Percentiles rank a stretch among this genome's conserved stretches.
These are phyloP conservation scores for Rheum nobile DNA, from an alignment of 148 eudicot genomes.

Conservation along the genomic window DNA sequence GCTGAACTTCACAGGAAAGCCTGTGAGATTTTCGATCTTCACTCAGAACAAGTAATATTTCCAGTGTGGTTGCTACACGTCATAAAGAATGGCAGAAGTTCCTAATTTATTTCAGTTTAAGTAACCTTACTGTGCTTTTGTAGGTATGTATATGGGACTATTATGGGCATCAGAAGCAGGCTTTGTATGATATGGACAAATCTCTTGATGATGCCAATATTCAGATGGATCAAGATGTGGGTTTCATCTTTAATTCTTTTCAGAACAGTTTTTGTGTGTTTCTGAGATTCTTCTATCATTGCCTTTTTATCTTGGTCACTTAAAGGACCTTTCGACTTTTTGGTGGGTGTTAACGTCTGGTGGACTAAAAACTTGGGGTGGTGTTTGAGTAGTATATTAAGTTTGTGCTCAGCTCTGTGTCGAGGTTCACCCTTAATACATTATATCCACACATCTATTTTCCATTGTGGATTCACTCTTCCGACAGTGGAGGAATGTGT, in stretches of 20 bases:
- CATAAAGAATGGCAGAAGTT: not conserved
- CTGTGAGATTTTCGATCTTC: constrained; percentile 73
- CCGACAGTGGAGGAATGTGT: too few species aligned
- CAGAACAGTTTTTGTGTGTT: not conserved
- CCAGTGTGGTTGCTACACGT: not conserved
- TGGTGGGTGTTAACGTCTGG: not conserved
- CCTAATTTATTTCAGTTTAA: not conserved
- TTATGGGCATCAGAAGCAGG: constrained; percentile 65
- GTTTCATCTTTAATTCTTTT: constrained; percentile 13
- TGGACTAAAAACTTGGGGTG: not conserved
- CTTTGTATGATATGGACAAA: constrained; percentile 76
- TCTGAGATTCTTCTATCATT: not conserved
- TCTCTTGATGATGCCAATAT: constrained; percentile 92
- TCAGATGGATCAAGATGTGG: constrained; percentile 95
- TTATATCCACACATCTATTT: not conserved
- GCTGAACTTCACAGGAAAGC: constrained; percentile 81
- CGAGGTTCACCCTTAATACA: too few species aligned
- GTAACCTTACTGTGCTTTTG: constrained; percentile 7
- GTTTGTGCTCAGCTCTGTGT: not conserved
- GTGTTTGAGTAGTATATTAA: not conserved
- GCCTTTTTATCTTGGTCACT: not conserved
- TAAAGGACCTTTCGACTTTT: not conserved
- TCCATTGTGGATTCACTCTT: not conserved
- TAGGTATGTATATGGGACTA: constrained; percentile 87
- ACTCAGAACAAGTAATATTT: constrained; percentile 57